phyloP scores from a whole-genome alignment of 805 yeast genomes.

The Saturnispora mendoncae region DNA sequence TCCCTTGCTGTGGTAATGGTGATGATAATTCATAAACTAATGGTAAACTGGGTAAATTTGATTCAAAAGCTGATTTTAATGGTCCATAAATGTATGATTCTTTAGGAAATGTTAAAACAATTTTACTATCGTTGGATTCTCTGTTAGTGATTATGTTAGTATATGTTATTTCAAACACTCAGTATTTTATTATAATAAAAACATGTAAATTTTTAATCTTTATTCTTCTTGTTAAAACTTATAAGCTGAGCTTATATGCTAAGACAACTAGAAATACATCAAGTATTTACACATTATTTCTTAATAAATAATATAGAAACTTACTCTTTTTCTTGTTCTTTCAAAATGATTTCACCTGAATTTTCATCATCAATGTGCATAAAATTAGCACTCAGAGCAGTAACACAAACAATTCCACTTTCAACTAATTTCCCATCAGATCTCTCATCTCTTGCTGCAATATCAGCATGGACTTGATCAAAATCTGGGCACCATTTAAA shows the following conservation, averaged over 20 bases:
- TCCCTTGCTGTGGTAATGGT: constrained; percentile 20
- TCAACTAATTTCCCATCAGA: constrained; percentile 67
- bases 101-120: constrained; percentile 32
- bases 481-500: constrained; percentile 85
- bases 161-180: too few relatives aligned
- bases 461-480: constrained; percentile 50
- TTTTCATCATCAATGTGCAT: constrained; percentile 39
- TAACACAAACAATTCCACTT: constrained; percentile 54
- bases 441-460: constrained; percentile 34
- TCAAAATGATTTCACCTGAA: constrained; percentile 47
- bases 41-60: constrained; percentile 7
- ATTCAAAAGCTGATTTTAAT: constrained; percentile 30
- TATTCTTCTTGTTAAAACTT: too few relatives aligned
- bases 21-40: constrained; percentile 10
- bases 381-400: constrained; percentile 68
- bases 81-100: constrained; percentile 37
- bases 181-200: too few relatives aligned
- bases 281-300: too few relatives aligned
- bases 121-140: background rate
- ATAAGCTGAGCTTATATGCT: too few relatives aligned
- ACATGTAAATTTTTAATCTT: too few relatives aligned
- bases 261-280: too few relatives aligned
- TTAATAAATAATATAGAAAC: too few relatives aligned
- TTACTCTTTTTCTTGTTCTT: constrained; percentile 6
- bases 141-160: background rate